Percentiles rank a stretch among this genome's conserved stretches.
These are phyloP conservation scores for Mucor indicus DNA, from an alignment of 371 early-diverging fungal genomes.

Conservation along the genomic window DNA sequence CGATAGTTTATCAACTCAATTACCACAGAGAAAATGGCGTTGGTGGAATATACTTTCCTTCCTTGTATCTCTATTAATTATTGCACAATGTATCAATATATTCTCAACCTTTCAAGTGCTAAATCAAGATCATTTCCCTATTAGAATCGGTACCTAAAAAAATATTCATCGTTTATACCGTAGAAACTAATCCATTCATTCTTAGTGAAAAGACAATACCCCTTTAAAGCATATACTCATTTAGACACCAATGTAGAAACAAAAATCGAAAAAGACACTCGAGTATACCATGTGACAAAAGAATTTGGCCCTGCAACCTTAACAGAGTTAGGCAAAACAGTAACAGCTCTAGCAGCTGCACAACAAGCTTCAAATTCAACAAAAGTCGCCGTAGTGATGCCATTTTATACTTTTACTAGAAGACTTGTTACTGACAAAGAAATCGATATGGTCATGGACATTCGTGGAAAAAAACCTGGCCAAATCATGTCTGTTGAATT, in stretches of 20 bases:
- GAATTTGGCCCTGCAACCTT: slow-evolving; percentile 62
- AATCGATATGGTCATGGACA: slow-evolving; percentile 42
- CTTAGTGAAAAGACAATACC: slow-evolving; percentile 42
- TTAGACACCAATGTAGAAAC: slow-evolving; percentile 37
- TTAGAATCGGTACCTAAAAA: too few relatives aligned
- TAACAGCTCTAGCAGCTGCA: slow-evolving; percentile 60
- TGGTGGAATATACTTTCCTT: too few relatives aligned
- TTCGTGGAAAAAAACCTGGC: slow-evolving; percentile 45
- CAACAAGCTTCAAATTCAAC: slow-evolving; percentile 49
- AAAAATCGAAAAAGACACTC: slow-evolving; percentile 34
- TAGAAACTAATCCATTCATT: too few relatives aligned
- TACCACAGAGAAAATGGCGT: too few relatives aligned
- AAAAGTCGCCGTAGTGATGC: slow-evolving; percentile 59
- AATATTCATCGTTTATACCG: too few relatives aligned
- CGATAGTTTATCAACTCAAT: too few relatives aligned
- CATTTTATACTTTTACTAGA: slow-evolving; percentile 55
- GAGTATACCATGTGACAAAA: slow-evolving; percentile 64
- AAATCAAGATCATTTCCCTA: too few relatives aligned
- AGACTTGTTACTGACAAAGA: slow-evolving; percentile 26
- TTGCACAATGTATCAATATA: too few relatives aligned
- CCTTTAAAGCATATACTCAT: slow-evolving; percentile 49
- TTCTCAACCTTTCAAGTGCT: too few relatives aligned
- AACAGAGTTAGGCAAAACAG: slow-evolving; percentile 59
- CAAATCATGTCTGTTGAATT: slow-evolving; percentile 42
- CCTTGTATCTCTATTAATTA: too few relatives aligned